These are phyloP conservation scores for Populus hybrid DNA, from an alignment of 441 rosid genomes.

Conservation along the genomic window DNA sequence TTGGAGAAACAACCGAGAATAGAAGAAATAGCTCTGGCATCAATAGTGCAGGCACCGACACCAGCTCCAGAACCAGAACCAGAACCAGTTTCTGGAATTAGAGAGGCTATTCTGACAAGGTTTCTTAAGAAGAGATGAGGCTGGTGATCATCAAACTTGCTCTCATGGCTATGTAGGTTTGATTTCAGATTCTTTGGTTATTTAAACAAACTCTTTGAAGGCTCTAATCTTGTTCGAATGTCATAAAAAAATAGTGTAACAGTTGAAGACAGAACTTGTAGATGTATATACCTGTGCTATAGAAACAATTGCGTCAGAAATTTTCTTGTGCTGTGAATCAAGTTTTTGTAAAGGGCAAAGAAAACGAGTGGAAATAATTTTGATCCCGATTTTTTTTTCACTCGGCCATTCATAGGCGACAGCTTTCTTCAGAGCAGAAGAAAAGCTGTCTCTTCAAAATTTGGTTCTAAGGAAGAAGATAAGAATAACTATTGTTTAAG, in stretches of 20 bases:
- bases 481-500: background rate
- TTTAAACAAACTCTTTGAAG: background rate
- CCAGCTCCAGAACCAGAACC: conserved; percentile 15
- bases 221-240: background rate
- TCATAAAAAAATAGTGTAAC: background rate
- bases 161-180: background rate
- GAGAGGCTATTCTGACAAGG: conserved; percentile 5
- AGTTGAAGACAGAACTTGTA: background rate
- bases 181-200: background rate
- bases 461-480: background rate
- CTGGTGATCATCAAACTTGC: background rate
- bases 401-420: background rate
- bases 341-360: background rate
- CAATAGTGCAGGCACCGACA: conserved; percentile 12
- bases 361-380: background rate
- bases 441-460: background rate
- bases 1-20: conserved; percentile 22
- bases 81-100: conserved; percentile 15
- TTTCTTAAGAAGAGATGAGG: background rate
- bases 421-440: background rate
- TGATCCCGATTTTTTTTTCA: background rate
- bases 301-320: conserved; percentile 1
- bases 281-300: background rate
- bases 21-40: background rate
- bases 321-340: background rate